phyloP scores from a whole-genome alignment of 108 stramenopile species.

The Licmophora abbreviata region DNA sequence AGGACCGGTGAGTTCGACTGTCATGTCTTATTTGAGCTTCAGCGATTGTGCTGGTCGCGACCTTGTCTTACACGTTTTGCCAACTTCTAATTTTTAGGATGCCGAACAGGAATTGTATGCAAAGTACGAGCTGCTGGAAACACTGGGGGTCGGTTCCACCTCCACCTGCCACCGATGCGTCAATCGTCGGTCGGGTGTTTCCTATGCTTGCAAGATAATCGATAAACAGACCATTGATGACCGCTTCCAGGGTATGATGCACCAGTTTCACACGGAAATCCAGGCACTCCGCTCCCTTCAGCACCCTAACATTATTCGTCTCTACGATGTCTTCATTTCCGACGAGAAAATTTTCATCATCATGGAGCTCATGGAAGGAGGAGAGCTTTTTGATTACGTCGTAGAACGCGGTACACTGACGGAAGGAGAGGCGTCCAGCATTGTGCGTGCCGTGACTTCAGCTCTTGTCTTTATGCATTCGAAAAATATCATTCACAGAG shows the following conservation, averaged over 20 bases:
- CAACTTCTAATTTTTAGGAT: too few relatives aligned
- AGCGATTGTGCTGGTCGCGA: too few relatives aligned
- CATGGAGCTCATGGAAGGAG: conserved; percentile 97
- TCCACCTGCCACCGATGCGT: conserved; percentile 90
- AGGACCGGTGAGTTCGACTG: too few relatives aligned
- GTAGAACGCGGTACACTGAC: conserved; percentile 88
- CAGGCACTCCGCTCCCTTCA: conserved; percentile 52
- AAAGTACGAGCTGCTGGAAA: conserved; percentile 88
- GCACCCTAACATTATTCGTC: conserved; percentile 91
- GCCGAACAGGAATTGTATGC: conserved; percentile 52
- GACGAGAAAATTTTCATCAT: conserved; percentile 91
- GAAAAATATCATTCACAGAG: conserved; percentile 91
- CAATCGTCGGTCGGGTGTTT: conserved; percentile 35
- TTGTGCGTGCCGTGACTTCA: conserved; percentile 85
- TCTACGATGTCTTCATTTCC: conserved; percentile 90
- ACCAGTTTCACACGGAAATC: conserved; percentile 94
- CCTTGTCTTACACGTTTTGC: too few relatives aligned
- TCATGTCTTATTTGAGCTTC: too few relatives aligned
- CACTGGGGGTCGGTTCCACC: conserved; percentile 93
- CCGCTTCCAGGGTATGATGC: conserved; percentile 82
- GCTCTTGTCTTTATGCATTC: conserved; percentile 96
- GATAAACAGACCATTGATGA: conserved; percentile 89
- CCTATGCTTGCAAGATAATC: conserved; percentile 94
- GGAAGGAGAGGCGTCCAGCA: conserved; percentile 85
- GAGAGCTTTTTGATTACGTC: conserved; percentile 98